Percentiles rank a stretch among this genome's conserved stretches.
Conservation (phyloP, 2,329 filamentous ascomycete species). For the Colletotrichum sidae region DNA sequence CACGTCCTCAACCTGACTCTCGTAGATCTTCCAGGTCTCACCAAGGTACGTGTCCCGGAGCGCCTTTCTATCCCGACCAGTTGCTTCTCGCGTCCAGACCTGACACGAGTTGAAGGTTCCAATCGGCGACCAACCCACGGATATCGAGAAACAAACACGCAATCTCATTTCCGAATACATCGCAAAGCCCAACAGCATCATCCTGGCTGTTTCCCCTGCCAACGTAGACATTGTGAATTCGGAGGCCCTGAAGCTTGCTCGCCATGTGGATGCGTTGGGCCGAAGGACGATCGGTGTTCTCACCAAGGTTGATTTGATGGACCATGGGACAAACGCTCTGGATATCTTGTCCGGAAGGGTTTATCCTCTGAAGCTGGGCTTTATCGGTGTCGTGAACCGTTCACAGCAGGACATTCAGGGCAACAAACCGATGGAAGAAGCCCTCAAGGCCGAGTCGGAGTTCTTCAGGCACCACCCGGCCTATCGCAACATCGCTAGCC, state of each 20-base stretch:
- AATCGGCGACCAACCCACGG: slow-evolving; percentile 95
- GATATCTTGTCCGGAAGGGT: slow-evolving; percentile 98
- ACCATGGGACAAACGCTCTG: slow-evolving; percentile 96
- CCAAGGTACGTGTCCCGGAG: slow-evolving; percentile 72
- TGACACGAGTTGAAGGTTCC: slow-evolving; percentile 72
- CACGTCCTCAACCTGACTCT: slow-evolving; percentile 96
- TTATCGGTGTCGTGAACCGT: slow-evolving; percentile 97
- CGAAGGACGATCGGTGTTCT: slow-evolving; percentile 95
- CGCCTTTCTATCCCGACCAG: neutral
- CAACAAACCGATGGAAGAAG: slow-evolving; percentile 94
- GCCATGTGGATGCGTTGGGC: slow-evolving; percentile 95
- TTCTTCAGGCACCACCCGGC: slow-evolving; percentile 98
- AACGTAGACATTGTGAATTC: slow-evolving; percentile 99
- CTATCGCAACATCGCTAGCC: slow-evolving; percentile 93
- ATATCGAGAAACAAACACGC: slow-evolving; percentile 98
- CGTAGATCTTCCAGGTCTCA: slow-evolving; percentile 94
- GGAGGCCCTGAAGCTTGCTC: slow-evolving; percentile 93
- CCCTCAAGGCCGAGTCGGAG: slow-evolving; percentile 87
- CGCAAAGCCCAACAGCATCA: slow-evolving; percentile 97
- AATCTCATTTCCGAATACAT: slow-evolving; percentile 98
- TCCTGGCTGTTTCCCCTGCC: slow-evolving; percentile 94
- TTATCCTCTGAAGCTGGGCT: slow-evolving; percentile 95
- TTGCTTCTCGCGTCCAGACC: no score
- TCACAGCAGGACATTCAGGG: slow-evolving; percentile 98
- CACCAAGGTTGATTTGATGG: slow-evolving; percentile 98